phyloP scores from a whole-genome alignment of 148 eudicot genomes.

The Fagopyrum homotropicum region DNA sequence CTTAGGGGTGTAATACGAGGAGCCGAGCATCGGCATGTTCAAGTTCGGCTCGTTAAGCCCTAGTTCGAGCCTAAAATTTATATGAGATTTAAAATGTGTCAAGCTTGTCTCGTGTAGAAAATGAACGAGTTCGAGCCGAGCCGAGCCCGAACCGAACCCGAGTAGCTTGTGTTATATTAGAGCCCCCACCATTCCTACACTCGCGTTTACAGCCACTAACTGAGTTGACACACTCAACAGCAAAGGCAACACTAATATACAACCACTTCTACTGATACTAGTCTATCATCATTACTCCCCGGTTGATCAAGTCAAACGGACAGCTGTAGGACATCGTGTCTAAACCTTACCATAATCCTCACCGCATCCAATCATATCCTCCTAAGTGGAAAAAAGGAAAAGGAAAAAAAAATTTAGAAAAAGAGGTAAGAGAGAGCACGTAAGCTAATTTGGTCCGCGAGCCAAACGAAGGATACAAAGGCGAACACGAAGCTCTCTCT shows the following conservation, averaged over 20 bases:
- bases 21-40: too few species aligned
- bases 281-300: not conserved
- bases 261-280: not conserved
- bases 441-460: conserved; percentile 58
- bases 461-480: conserved; percentile 44
- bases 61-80: too few species aligned
- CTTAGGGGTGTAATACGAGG: too few species aligned
- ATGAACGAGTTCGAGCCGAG: not conserved
- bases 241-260: not conserved
- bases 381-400: not conserved
- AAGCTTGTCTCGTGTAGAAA: too few species aligned
- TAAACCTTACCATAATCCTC: not conserved
- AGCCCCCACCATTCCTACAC: not conserved
- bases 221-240: not conserved
- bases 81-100: too few species aligned
- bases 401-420: not conserved
- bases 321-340: not conserved
- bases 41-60: too few species aligned
- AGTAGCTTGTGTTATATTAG: too few species aligned
- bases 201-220: conserved; percentile 1
- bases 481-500: conserved; percentile 28
- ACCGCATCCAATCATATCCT: not conserved
- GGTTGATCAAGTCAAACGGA: not conserved
- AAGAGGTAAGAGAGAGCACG: conserved; percentile 38
- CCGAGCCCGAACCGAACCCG: not conserved